phyloP scores from a whole-genome alignment of 805 yeast species.

The Kluyveromyces siamensis region DNA sequence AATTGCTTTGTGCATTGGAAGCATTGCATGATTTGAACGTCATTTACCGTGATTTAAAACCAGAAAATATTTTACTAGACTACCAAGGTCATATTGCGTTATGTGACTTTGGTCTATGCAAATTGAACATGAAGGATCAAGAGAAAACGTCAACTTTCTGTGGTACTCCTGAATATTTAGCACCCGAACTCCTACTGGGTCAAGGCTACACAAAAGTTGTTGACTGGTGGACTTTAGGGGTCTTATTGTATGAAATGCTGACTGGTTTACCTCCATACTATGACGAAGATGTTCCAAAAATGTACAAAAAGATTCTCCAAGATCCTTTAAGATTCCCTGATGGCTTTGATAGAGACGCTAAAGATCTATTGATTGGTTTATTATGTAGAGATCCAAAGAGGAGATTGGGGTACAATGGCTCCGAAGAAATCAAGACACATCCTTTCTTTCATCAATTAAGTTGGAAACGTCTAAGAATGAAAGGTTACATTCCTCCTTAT shows the following conservation, averaged over 20 bases:
- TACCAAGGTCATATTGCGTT: conserved; percentile 96
- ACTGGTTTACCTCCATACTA: conserved; percentile 96
- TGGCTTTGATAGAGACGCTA: conserved; percentile 78
- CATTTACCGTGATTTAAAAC: conserved; percentile 91
- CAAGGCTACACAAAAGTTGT: conserved; percentile 93
- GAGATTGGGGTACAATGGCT: conserved; percentile 72
- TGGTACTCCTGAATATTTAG: conserved; percentile 96
- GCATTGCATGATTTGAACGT: conserved; percentile 85
- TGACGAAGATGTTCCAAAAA: conserved; percentile 84
- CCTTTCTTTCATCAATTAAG: conserved; percentile 82
- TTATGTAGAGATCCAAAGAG: conserved; percentile 77
- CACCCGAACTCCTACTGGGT: conserved; percentile 86
- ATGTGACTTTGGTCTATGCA: conserved; percentile 95
- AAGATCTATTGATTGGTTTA: conserved; percentile 64
- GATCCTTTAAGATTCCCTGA: conserved; percentile 86
- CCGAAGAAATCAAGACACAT: conserved; percentile 75
- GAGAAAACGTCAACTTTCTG: conserved; percentile 91
- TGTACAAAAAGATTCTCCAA: conserved; percentile 89
- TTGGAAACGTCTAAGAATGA: conserved; percentile 74
- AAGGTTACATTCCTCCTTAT: conserved; percentile 91
- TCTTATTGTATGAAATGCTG: conserved; percentile 87
- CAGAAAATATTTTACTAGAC: conserved; percentile 89
- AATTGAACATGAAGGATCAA: conserved; percentile 83
- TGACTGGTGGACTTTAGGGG: conserved; percentile 99
- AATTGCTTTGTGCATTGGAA: conserved; percentile 85